These are phyloP conservation scores for Fusarium acutatum DNA, from an alignment of 2,329 filamentous ascomycete species.

Conservation along the genomic window DNA sequence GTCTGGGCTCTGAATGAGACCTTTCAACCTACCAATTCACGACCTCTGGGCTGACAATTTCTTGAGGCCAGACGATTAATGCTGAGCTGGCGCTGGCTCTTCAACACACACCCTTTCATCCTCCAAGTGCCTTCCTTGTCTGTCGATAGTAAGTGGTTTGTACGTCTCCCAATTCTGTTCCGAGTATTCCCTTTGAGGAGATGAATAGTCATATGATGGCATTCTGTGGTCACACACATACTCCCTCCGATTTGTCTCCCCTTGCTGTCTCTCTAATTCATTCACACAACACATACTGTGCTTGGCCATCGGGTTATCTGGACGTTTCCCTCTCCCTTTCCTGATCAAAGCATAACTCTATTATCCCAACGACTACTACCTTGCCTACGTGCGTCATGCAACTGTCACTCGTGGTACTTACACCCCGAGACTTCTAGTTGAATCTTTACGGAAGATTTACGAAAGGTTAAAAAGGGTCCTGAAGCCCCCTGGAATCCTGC, in stretches of 20 bases:
- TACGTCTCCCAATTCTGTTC: constrained; percentile 20
- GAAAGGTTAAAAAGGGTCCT: constrained; percentile 28
- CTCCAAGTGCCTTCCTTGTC: constrained; percentile 5
- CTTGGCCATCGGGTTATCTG: background rate
- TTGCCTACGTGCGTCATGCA: constrained; percentile 27
- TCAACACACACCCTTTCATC: constrained; percentile 23
- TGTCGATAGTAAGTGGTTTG: constrained; percentile 8
- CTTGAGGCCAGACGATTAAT: constrained; percentile 16
- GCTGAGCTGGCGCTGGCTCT: constrained; percentile 17
- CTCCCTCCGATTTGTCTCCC: constrained; percentile 5
- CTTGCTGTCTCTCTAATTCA: background rate
- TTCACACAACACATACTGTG: background rate
- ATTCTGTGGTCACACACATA: constrained; percentile 25
- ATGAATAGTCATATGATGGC: constrained; percentile 31
- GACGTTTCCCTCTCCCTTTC: background rate
- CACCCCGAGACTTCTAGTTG: constrained; percentile 2
- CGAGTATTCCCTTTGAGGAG: constrained; percentile 24
- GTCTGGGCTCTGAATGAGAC: constrained; percentile 17
- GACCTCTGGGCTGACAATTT: constrained; percentile 11
- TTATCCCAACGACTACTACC: constrained; percentile 5
- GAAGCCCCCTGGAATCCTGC: constrained; percentile 3
- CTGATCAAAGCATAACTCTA: constrained; percentile 6
- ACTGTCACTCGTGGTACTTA: constrained; percentile 21
- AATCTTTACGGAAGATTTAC: constrained; percentile 18
- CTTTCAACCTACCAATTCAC: constrained; percentile 5